A percentile compares a stretch with the other conserved stretches of the same genome.
Conservation (phyloP, 768 basidiomycete species). For the Russula abietina region DNA sequence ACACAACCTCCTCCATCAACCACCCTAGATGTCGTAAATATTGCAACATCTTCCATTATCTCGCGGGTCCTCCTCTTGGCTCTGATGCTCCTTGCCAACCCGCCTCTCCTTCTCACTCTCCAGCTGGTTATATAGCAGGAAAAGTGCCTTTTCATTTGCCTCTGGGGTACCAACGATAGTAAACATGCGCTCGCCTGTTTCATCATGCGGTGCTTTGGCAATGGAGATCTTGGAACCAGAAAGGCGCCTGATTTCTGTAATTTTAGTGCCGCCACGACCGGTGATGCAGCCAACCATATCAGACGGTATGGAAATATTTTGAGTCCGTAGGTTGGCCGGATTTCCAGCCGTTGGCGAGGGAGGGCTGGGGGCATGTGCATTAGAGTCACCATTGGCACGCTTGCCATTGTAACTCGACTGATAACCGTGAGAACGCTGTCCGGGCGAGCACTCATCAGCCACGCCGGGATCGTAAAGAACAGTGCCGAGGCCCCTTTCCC, state of each 20-base stretch:
- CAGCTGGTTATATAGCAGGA: conserved; percentile 93
- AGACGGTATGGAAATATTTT: conserved; percentile 98
- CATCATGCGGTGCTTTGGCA: conserved; percentile 98
- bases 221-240: conserved; percentile 98
- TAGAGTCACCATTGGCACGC: conserved; percentile 58
- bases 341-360: conserved; percentile 42
- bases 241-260: conserved; percentile 96
- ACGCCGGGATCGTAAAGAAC: too few relatives aligned
- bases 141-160: conserved; percentile 96
- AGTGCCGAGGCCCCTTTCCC: conserved; percentile 90
- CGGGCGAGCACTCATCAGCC: too few relatives aligned
- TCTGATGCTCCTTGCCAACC: conserved; percentile 73
- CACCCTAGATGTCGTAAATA: too few relatives aligned
- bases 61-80: conserved; percentile 51
- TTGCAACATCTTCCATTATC: too few relatives aligned
- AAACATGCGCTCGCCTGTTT: conserved; percentile 99
- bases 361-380: conserved; percentile 46
- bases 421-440: conserved; percentile 49
- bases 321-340: conserved; percentile 82
- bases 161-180: conserved; percentile 95
- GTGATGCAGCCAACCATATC: conserved; percentile 99
- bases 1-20: too few relatives aligned
- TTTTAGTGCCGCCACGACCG: conserved; percentile 94
- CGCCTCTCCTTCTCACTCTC: conserved; percentile 95
- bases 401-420: conserved; percentile 41